Conservation (phyloP, 2,329 filamentous ascomycete species). For the Allantophomopsis lycopodina region DNA sequence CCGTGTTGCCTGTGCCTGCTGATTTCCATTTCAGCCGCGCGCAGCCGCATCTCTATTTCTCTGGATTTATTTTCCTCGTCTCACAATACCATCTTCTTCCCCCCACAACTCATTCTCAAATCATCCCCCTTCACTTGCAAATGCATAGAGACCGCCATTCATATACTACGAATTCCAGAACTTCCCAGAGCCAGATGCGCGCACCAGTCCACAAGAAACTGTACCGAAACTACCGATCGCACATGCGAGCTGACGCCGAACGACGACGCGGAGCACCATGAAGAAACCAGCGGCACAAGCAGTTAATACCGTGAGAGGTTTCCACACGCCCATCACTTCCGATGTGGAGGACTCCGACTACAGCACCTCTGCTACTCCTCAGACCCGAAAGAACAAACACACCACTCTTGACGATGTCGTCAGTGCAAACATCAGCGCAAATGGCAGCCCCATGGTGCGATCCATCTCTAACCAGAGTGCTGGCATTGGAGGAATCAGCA, state of each 20-base stretch:
- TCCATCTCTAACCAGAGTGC: slow-evolving; percentile 25
- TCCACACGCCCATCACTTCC: slow-evolving; percentile 23
- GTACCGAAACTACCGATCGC: slow-evolving; percentile 19
- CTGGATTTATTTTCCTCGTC: not conserved
- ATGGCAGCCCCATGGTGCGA: slow-evolving; percentile 48
- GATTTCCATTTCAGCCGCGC: too few relatives aligned
- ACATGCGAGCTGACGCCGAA: slow-evolving; percentile 19
- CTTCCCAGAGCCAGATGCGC: slow-evolving; percentile 15
- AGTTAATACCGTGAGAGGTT: slow-evolving; percentile 17
- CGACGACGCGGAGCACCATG: slow-evolving; percentile 20
- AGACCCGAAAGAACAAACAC: slow-evolving; percentile 3
- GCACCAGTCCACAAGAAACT: slow-evolving; percentile 16
- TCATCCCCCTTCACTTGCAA: slow-evolving; percentile 7
- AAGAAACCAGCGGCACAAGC: slow-evolving; percentile 12
- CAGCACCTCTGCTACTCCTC: slow-evolving; percentile 24
- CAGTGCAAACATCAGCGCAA: slow-evolving; percentile 31
- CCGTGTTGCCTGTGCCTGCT: too few relatives aligned
- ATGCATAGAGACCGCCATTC: slow-evolving; percentile 19
- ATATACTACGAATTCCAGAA: slow-evolving; percentile 7
- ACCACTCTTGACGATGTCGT: slow-evolving; percentile 24
- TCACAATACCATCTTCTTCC: slow-evolving; percentile 3
- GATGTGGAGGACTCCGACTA: slow-evolving; percentile 41
- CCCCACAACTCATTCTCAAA: slow-evolving; percentile 7
- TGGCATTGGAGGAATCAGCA: slow-evolving; percentile 61
- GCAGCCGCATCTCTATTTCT: not conserved